Evolutionary conservation across 257 asterid genomes (phyloP), one percentile per base, ranked within the genome.

Genomic region (Forsythia suspensa): DNA sequence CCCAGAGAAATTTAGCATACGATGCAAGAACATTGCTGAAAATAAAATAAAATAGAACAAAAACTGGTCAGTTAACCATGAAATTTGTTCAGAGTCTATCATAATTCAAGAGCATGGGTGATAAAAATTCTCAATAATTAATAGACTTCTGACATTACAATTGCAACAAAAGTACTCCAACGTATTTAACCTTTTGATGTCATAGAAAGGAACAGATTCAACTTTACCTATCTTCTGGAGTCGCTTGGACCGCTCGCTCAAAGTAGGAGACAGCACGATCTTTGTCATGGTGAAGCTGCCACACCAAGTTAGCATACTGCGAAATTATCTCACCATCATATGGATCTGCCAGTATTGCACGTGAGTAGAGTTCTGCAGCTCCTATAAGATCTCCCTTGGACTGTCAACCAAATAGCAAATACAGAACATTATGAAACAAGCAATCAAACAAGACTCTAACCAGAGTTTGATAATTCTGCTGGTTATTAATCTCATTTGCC

Each of bases 1-100:
- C 97, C 99, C 99, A 95, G 36, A 93, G 93, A 86, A 93, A 92
- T 68, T 88, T 90, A 10, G 99, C 97, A 81, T 90, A 90, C 55
- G 97, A 92, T 9, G 90, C 99, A 46, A 93, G 92, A 77, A 91
- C 91, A 16, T 83, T 51, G 85, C 97, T 95, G 97, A 73, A 84
- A 83, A 81, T 59, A 63, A 71, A 24, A 20, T 65, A 18, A 16
- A 37, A 29, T 34, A 12, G 70, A 34, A 69, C n/a, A 21, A 41
- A 37, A 57, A 72, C 15, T 66, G 21, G 65, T 18, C 21, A 57
- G 48, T 59, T 63, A 10, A 63, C 70, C 77, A 78, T 68, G 12
- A n/a, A 8, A 77, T 46, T n/a, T 37, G 15, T 34, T 38, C 15
- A 42, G 20, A 36, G 43, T 59, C 20, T 51, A 61, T 38, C 69